phyloP scores from a whole-genome alignment of 192 early-diverging fungal species.

The Coemansia sp. region DNA sequence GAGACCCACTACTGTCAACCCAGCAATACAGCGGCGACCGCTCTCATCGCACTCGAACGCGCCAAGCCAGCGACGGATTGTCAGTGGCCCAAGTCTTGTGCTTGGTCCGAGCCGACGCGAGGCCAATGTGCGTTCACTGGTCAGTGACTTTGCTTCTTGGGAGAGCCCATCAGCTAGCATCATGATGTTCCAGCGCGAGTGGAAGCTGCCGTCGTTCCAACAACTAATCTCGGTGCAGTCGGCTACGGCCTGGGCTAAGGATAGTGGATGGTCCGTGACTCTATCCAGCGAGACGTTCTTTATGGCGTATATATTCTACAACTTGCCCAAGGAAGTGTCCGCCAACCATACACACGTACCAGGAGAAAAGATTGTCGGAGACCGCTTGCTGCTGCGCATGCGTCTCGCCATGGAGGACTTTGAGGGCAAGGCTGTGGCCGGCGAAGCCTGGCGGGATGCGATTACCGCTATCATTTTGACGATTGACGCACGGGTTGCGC shows the following conservation, averaged over 20 bases:
- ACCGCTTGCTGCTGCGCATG: constrained; percentile 55
- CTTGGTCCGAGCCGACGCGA: constrained; percentile 44
- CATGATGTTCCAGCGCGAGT: constrained; percentile 59
- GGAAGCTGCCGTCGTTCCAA: constrained; percentile 58
- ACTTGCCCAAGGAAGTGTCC: constrained; percentile 35
- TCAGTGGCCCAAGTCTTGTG: constrained; percentile 21
- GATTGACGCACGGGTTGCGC: constrained; percentile 49
- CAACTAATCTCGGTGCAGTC: constrained; percentile 48
- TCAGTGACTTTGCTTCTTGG: constrained; percentile 56
- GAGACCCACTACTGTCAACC: constrained; percentile 15
- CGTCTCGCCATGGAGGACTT: constrained; percentile 55
- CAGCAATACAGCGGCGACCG: constrained; percentile 32
- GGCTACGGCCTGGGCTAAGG: constrained; percentile 48
- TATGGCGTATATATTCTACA: constrained; percentile 54
- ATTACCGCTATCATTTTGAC: constrained; percentile 55
- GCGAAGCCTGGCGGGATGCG: constrained; percentile 53
- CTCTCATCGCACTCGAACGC: constrained; percentile 50
- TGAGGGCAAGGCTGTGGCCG: constrained; percentile 35
- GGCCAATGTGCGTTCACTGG: constrained; percentile 39
- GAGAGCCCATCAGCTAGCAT: constrained; percentile 54
- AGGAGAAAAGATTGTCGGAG: constrained; percentile 44
- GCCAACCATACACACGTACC: constrained; percentile 24
- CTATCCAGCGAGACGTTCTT: constrained; percentile 55
- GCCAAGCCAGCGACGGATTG: constrained; percentile 25
- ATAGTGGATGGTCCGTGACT: constrained; percentile 48